phyloP scores from a whole-genome alignment of 2,329 filamentous ascomycete genomes.

The Xylaria sp. region DNA sequence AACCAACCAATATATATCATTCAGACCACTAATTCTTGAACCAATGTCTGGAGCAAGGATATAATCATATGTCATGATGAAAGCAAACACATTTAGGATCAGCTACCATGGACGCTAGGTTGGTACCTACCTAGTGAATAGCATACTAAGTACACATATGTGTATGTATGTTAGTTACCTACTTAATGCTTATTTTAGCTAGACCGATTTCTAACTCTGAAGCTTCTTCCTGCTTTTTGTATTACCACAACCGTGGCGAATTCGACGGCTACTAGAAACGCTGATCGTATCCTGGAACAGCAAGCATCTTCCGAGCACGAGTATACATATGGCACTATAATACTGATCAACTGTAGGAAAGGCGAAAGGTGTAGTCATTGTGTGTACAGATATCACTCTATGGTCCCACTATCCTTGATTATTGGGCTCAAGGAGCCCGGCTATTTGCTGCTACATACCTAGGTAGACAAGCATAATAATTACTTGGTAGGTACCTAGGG shows the following conservation, averaged over 20 bases:
- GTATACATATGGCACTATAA: background rate
- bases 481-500: no score
- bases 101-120: background rate
- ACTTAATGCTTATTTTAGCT: background rate
- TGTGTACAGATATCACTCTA: background rate
- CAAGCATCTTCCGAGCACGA: conserved; percentile 15
- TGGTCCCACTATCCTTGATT: background rate
- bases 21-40: background rate
- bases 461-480: no score
- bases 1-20: background rate
- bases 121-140: background rate
- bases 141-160: no score
- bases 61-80: background rate
- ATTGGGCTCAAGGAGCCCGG: background rate
- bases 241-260: background rate
- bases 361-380: no score
- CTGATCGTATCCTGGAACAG: conserved; percentile 22
- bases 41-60: background rate
- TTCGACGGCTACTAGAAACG: background rate
- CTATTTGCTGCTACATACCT: background rate
- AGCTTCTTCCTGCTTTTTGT: background rate
- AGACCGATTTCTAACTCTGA: background rate
- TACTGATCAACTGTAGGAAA: background rate
- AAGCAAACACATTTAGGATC: background rate
- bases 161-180: background rate